Conservation (phyloP, 2,329 filamentous ascomycete species). For the Arthroderma sp. region DNA sequence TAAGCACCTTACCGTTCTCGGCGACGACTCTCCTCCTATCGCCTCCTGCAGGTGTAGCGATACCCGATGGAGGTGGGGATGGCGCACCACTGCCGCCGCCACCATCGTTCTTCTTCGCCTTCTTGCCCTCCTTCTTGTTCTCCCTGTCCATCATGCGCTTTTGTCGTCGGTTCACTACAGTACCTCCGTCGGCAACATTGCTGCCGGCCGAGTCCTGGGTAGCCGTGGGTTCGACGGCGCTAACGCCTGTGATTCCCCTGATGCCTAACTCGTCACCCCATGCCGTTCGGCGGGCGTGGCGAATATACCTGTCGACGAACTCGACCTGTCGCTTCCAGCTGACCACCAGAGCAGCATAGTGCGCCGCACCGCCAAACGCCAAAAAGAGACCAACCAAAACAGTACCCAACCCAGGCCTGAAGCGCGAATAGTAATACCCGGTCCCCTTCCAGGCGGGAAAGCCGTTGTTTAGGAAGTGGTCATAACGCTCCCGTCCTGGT, state of each 20-base stretch:
- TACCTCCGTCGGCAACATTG: slow-evolving; percentile 29
- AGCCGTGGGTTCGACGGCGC: slow-evolving; percentile 27
- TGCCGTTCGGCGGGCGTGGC: slow-evolving; percentile 71
- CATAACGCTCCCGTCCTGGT: slow-evolving; percentile 70
- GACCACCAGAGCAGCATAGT: slow-evolving; percentile 76
- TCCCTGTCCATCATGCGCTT: slow-evolving; percentile 81
- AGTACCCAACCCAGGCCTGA: slow-evolving; percentile 76
- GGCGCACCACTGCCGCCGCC: slow-evolving; percentile 11
- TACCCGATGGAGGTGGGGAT: slow-evolving; percentile 27
- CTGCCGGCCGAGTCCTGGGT: slow-evolving; percentile 36
- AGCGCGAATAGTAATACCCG: slow-evolving; percentile 94
- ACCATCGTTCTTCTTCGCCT: slow-evolving; percentile 23
- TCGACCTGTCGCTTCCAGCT: slow-evolving; percentile 81
- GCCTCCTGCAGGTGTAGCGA: slow-evolving; percentile 40
- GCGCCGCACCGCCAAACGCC: slow-evolving; percentile 67
- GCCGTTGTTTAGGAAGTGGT: slow-evolving; percentile 83
- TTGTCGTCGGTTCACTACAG: slow-evolving; percentile 69
- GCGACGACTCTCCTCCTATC: slow-evolving; percentile 82
- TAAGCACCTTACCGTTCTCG: slow-evolving; percentile 86
- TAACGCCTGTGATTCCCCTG: slow-evolving; percentile 51
- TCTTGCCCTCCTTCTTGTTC: slow-evolving; percentile 50
- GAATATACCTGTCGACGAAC: slow-evolving; percentile 84
- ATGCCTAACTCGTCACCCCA: slow-evolving; percentile 72
- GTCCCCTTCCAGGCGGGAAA: slow-evolving; percentile 96
- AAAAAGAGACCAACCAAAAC: slow-evolving; percentile 73